Base-by-base conservation (phyloP, 208 protist species). In the Crithidia mellificae region DNA sequence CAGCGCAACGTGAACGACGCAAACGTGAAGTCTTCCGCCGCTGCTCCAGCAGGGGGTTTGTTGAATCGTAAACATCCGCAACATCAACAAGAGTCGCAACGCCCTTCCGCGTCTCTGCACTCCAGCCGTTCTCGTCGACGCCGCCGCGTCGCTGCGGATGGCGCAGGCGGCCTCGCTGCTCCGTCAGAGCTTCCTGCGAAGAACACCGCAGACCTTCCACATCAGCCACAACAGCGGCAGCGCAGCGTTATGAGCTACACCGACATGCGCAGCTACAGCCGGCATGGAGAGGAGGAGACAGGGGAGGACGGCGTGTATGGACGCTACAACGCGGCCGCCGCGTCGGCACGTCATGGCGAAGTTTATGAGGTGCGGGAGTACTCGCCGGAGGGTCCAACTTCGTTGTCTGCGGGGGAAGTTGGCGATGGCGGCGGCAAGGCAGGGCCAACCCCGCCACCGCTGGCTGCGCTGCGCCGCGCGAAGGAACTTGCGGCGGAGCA, bases 181-280 rank as follows among this genome's bases (percentile, higher is more conserved):
- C 24, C 67, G 25, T 19, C 46, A n/a, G 44, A 49, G 1, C 43
- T 41, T 2, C 15, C 25, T 6, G 29, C 27, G 12, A 9, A 12
- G 17, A 27, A n/a, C 14, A 0, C 27, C 22, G n/a, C 15, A 43
- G 38, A 22, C 12, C 27, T 32, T 4, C 55, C 15, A 22, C 38
- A 61, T 7, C 55, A 44, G 19, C 29, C 7, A 8, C 53, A 25
- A 32, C 27, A 1, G 50, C 52, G 68, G 46, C 59, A 68, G 43
- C 59, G 39, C 19, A 74, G 59, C 32, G 59, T 63, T 12, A 53
- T 22, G 51, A 67, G 68, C 52, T 68, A 74, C 68, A 63, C 59
- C 14, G 68, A 74, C 20, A 61, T 55, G 9, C 50, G 39, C 50
- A 41, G 52, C 51, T 59, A 56, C 59, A 67, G 51, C 34, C 59